These are phyloP conservation scores for Phytophthora pistaciae DNA, from an alignment of 352 stramenopile species.

Conservation along the genomic window DNA sequence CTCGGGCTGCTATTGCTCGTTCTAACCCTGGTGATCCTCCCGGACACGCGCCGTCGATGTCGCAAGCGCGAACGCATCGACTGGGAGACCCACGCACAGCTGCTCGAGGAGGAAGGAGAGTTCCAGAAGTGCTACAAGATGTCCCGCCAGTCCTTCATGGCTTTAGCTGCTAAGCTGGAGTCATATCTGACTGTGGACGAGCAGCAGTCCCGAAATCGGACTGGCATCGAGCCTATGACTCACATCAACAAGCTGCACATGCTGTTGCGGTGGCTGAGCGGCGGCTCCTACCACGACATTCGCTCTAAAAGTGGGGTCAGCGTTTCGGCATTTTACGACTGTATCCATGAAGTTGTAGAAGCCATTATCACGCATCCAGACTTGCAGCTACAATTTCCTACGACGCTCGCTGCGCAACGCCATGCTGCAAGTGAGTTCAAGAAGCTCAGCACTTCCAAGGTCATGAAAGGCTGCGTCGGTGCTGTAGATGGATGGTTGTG, in stretches of 20 bases:
- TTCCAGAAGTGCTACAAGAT: neutral
- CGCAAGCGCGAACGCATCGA: neutral
- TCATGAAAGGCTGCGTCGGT: slow-evolving; percentile 1
- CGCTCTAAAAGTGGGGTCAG: slow-evolving; percentile 5
- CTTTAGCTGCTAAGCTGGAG: neutral
- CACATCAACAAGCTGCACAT: slow-evolving; percentile 10
- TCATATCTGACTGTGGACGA: neutral
- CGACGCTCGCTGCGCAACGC: neutral
- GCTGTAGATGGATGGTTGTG: neutral
- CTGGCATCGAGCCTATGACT: slow-evolving; percentile 1
- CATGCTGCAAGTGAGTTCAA: neutral
- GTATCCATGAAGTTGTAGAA: slow-evolving; percentile 10
- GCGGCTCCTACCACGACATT: slow-evolving; percentile 9
- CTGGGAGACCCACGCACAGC: neutral
- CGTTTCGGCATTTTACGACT: slow-evolving; percentile 5
- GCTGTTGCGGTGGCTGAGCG: slow-evolving; percentile 1
- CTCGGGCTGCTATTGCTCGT: neutral
- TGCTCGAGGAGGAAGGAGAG: neutral
- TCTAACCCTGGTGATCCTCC: neutral
- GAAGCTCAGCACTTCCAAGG: neutral
- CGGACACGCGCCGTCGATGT: neutral
- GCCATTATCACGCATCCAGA: slow-evolving; percentile 9
- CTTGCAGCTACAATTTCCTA: slow-evolving; percentile 8
- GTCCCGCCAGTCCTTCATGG: neutral
- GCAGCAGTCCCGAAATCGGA: slow-evolving; percentile 3